Evolutionary conservation across 192 early-diverging fungal species (phyloP).

Genomic region (Rhizoclosmatium sp.): DNA sequence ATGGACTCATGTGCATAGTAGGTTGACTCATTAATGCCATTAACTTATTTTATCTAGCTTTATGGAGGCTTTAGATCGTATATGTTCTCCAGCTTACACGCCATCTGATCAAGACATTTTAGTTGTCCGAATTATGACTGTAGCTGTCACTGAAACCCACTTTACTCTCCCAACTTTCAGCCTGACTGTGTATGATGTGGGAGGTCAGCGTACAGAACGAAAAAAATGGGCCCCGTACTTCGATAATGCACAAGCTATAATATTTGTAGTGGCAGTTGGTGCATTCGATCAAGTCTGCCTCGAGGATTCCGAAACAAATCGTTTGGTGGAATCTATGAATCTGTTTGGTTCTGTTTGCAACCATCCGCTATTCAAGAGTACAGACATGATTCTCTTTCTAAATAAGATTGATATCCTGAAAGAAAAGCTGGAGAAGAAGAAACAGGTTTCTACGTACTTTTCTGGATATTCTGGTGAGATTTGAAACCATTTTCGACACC

Average conservation of each 20-base stretch:
- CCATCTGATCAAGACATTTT: conserved; percentile 75
- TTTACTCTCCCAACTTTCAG: conserved; percentile 51
- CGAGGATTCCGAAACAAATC: conserved; percentile 61
- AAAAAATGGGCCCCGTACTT: conserved; percentile 72
- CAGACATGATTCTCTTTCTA: conserved; percentile 65
- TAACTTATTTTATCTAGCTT: conserved; percentile 3
- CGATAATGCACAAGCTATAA: conserved; percentile 68
- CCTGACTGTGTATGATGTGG: conserved; percentile 68
- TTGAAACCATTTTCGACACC: not conserved
- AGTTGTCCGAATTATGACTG: conserved; percentile 67
- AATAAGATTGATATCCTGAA: conserved; percentile 71
- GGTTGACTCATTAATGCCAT: not conserved
- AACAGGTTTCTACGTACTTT: conserved; percentile 59
- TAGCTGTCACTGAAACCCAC: conserved; percentile 70
- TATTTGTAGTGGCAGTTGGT: conserved; percentile 65
- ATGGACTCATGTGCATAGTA: conserved; percentile 55
- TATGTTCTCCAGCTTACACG: conserved; percentile 53
- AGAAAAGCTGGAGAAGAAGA: conserved; percentile 50
- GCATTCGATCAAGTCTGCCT: conserved; percentile 64
- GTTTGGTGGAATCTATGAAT: conserved; percentile 53
- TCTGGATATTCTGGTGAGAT: conserved; percentile 54
- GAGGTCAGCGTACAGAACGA: conserved; percentile 66
- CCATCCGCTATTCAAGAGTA: conserved; percentile 51
- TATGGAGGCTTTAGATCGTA: conserved; percentile 52
- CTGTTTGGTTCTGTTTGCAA: conserved; percentile 41